These are phyloP conservation scores for Clarireedia homoeocarpa DNA, from an alignment of 2,329 filamentous ascomycete genomes.

Conservation along the genomic window DNA sequence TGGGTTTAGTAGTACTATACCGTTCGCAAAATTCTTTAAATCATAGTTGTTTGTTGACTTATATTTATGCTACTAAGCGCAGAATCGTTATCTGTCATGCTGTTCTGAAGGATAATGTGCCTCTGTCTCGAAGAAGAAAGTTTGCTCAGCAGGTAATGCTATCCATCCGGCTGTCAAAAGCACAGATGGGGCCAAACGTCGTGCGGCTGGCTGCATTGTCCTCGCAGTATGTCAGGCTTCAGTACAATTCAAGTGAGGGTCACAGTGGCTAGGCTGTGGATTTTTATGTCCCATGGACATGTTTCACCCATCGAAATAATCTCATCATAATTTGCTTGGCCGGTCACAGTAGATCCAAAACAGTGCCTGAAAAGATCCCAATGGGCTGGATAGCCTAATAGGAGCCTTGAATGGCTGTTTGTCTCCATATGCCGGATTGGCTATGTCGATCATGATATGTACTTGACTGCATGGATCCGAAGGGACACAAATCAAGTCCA, in stretches of 20 bases:
- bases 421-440: no score
- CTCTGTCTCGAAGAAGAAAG: conserved; percentile 18
- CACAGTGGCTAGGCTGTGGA: no score
- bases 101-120: conserved; percentile 7
- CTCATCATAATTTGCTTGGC: not conserved
- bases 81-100: conserved; percentile 21
- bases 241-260: no score
- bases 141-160: conserved; percentile 10
- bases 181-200: conserved; percentile 7
- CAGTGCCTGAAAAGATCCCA: no score
- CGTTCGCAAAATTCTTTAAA: conserved; percentile 14
- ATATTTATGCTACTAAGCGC: conserved; percentile 14
- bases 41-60: conserved; percentile 22
- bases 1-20: conserved; percentile 12
- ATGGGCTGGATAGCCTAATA: not conserved
- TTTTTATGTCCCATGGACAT: no score
- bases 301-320: no score
- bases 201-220: conserved; percentile 15
- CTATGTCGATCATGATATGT: no score
- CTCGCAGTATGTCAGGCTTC: no score
- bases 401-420: not conserved
- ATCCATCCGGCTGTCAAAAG: conserved; percentile 15
- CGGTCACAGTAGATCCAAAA: no score
- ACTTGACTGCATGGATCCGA: no score
- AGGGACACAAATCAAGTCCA: no score